Evolutionary conservation across 2,329 filamentous ascomycete genomes (phyloP).

Genomic region (Sporothrix globosa): DNA sequence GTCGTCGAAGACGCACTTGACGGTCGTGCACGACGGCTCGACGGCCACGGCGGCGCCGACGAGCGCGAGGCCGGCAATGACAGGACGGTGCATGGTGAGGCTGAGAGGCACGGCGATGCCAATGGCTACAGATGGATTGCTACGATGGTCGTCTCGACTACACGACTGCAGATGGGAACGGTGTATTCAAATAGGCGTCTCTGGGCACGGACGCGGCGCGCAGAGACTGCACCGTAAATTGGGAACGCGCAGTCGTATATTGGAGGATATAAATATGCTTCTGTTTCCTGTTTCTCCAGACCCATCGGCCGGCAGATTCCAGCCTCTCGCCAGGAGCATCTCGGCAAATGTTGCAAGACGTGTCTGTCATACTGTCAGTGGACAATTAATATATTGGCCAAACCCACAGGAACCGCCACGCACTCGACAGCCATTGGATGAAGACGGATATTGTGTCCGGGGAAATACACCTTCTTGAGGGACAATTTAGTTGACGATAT

Average conservation of each 20-base stretch:
- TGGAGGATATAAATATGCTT: not conserved
- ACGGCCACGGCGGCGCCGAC: conserved; percentile 4
- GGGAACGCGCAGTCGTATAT: not conserved
- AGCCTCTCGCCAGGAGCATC: not conserved
- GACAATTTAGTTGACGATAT: not conserved
- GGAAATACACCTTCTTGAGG: not conserved
- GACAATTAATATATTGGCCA: not conserved
- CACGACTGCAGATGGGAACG: not conserved
- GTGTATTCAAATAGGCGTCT: conserved; percentile 2
- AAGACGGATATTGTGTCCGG: not conserved
- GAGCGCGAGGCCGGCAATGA: not conserved
- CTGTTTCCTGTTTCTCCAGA: not conserved
- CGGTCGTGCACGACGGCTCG: conserved; percentile 27
- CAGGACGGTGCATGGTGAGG: not conserved
- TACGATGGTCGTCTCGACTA: not conserved
- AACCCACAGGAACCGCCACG: not conserved
- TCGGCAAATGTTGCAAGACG: conserved; percentile 15
- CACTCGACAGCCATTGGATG: conserved; percentile 4
- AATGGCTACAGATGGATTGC: not conserved
- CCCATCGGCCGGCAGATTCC: conserved; percentile 1
- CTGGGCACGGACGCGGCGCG: not conserved
- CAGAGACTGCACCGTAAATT: not conserved
- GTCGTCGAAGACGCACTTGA: conserved; percentile 24
- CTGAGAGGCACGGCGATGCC: not conserved
- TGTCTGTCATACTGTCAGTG: not conserved